phyloP scores from a whole-genome alignment of 2,329 filamentous ascomycete genomes.

The Pochonia chlamydosporia region DNA sequence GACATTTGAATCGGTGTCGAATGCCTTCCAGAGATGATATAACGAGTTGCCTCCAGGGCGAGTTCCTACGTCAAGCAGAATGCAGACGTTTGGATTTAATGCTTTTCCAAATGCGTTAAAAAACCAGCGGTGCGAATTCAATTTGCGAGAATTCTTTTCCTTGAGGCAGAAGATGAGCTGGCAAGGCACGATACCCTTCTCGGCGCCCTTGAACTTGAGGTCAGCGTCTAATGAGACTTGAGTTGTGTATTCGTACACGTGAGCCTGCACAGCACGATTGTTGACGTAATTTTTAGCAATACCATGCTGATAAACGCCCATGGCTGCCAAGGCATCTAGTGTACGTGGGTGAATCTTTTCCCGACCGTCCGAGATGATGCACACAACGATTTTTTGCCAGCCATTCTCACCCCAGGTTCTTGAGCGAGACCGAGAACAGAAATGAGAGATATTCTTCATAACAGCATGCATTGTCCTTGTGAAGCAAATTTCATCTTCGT shows the following conservation, averaged over 20 bases:
- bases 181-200: constrained; percentile 96
- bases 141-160: constrained; percentile 94
- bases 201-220: constrained; percentile 96
- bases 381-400: constrained; percentile 99
- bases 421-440: constrained; percentile 87
- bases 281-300: constrained; percentile 99
- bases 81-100: constrained; percentile 92
- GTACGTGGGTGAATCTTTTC: constrained; percentile 87
- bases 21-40: constrained; percentile 99
- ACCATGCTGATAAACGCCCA: constrained; percentile 96
- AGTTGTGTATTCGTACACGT: constrained; percentile 98
- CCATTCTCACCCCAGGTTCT: constrained; percentile 95
- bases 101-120: constrained; percentile 96
- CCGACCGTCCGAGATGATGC: constrained; percentile 90
- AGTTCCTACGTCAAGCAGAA: constrained; percentile 92
- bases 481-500: constrained; percentile 95
- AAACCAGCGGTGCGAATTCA: constrained; percentile 98
- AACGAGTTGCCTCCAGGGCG: constrained; percentile 82
- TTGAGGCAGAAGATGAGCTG: constrained; percentile 99
- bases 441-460: constrained; percentile 96
- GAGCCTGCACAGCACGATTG: constrained; percentile 87
- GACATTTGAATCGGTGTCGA: constrained; percentile 95
- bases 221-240: constrained; percentile 94
- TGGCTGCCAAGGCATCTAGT: constrained; percentile 87
- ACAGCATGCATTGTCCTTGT: constrained; percentile 98